phyloP scores from a whole-genome alignment of 129 eudicot genomes.

The Flaveria bidentis region DNA sequence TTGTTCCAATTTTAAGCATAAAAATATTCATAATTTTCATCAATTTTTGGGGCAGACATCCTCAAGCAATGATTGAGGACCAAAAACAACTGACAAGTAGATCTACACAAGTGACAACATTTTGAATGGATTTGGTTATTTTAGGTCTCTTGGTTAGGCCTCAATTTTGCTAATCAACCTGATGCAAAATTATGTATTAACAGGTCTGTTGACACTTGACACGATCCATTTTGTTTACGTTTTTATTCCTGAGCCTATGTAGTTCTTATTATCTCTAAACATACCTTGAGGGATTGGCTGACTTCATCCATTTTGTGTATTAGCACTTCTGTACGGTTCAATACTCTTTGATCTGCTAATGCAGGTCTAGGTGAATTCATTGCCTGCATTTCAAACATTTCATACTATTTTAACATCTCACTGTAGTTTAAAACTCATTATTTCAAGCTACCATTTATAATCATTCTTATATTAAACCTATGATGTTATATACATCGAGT shows the following conservation, averaged over 20 bases:
- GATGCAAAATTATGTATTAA: too few species aligned
- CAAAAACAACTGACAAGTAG: not conserved
- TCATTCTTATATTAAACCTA: not conserved
- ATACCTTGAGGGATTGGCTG: constrained; percentile 63
- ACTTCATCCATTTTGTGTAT: constrained; percentile 71
- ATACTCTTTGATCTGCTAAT: constrained; percentile 47
- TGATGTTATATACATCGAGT: not conserved
- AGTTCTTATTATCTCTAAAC: not conserved
- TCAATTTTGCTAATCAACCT: too few species aligned
- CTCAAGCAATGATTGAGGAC: not conserved
- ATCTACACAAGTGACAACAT: not conserved
- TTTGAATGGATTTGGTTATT: not conserved
- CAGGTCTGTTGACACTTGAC: too few species aligned
- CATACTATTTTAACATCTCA: not conserved
- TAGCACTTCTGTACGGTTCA: constrained; percentile 46
- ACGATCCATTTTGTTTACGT: not conserved
- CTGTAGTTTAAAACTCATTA: not conserved
- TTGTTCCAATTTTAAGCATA: too few species aligned
- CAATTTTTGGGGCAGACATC: not conserved
- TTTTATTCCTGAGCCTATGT: not conserved
- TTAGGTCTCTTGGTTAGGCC: not conserved
- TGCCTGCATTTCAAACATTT: constrained; percentile 33
- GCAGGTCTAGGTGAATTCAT: constrained; percentile 39
- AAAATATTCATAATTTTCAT: not conserved
- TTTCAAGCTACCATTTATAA: not conserved